Base-by-base conservation (phyloP, 176 grass and related monocot genomes). In the Juncus effusus region DNA sequence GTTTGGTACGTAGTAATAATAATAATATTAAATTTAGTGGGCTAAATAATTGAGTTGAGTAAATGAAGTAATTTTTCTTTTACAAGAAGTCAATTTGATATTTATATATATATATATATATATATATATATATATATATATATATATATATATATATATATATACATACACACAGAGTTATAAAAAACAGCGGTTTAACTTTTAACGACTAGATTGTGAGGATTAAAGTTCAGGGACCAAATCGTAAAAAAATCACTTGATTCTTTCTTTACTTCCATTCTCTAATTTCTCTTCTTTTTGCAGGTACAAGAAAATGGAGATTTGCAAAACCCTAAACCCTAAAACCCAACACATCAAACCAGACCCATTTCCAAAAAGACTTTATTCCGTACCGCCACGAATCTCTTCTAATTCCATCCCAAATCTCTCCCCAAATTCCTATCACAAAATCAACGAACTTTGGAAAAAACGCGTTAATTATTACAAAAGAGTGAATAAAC, bases 301-400 rank as follows among this genome's bases (percentile, higher is more conserved):
- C 76, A 95, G 90, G 90, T 95, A 95, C 77, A 87, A 80, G 74
- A 83, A 95, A 80, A 95, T 95, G 90, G 67, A 86, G 51, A 59
- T 74, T 69, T 95, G 90, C 78, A 79, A 82, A 84, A 77, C 80
- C 51, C 80, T 56, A 2, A 71, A 84, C 69, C 83, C 90, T 3
- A 65, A 77, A 84, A 62, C 63, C 42, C 36, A 57, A 59, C 77
- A 73, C 78, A 84, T 83, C 54, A 57, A 83, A 61, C 56, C 87
- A 62, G 77, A 87, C 63, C 78, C 72, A 59, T 95, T 90, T 73
- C 90, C 83, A 28, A 59, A 95, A 51, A 90, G 90, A 63, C 80
- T 90, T 38, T 77, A 75, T 64, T 57, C 80, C 58, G 59, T 87
- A 79, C 86, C 90, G 53, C 90, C 90, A 16, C 77, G 81, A 70